Base-by-base conservation (phyloP, 495 filamentous ascomycete genomes). In the Podospora tetraspora region DNA sequence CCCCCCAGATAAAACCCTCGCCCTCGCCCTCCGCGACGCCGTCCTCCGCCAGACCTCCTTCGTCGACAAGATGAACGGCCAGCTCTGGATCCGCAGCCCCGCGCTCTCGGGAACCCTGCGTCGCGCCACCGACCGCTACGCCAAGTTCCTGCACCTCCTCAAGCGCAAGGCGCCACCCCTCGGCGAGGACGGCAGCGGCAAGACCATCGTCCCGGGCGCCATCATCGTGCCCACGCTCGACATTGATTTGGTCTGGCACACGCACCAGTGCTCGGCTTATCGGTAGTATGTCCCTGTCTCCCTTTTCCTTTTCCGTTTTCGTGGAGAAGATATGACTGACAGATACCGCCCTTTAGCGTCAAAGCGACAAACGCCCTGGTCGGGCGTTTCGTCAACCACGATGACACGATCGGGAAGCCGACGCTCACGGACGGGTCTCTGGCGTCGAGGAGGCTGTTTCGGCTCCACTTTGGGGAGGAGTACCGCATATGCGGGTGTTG, bases 161-260 rank as follows among this genome's bases (percentile, higher is more conserved):
- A 62, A 62, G 19, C 59, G 21, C 34, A 62, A 68, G 22, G 24
- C 34, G 21, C 43, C 43, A 19, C 16, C 43, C 5, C 16, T 52
- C 16, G 7, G 0, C 6, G 43, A 19, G 43, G 43, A 52, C 43
- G 43, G 43, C 16, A n/a, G 43, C 16, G 2, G 2, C 43, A 5
- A 7, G 6, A 52, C 43, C 16, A 52, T 52, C 19, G 43, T n/a
- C 6, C 19, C 43, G 43, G 34, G 37, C 19, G 24, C 22, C 13
- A 63, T 62, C 29, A 19, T 63, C 9, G 66, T 68, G 1, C 66
- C 66, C 5, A 68, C 66, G 12, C 37, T 68, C 2, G 66, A 68
- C 22, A 68, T 68, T 24, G 66, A 68, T n/a, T 24, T 68, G 23
- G 66, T 30, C 0, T 68, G 66, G 66, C 66, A 68, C 37, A 68